Conservation (phyloP, 2,329 filamentous ascomycete species). For the Beauveria sp. region DNA sequence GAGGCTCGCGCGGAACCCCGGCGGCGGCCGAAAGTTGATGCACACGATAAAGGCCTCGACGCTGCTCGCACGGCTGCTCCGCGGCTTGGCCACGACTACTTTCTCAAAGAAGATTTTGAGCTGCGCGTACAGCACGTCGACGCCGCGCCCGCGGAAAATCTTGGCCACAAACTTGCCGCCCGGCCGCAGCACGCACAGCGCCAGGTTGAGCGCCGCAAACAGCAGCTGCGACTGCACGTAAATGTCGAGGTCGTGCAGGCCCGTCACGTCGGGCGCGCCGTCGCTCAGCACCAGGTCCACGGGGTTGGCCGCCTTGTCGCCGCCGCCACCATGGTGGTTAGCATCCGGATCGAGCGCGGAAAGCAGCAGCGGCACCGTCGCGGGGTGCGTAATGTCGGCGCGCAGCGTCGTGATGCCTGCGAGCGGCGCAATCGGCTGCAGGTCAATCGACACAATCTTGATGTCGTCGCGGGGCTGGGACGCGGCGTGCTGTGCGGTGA, state of each 20-base stretch:
- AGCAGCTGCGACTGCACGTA: slow-evolving; percentile 95
- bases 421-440: slow-evolving; percentile 91
- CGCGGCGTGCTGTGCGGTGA: slow-evolving; percentile 19
- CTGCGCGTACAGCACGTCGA: slow-evolving; percentile 92
- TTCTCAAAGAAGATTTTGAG: slow-evolving; percentile 81
- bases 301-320: slow-evolving; percentile 55
- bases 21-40: slow-evolving; percentile 75
- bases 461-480: slow-evolving; percentile 56
- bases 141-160: slow-evolving; percentile 90
- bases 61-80: slow-evolving; percentile 91
- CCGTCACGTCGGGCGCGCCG: slow-evolving; percentile 92
- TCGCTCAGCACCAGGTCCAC: slow-evolving; percentile 95
- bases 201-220: slow-evolving; percentile 87
- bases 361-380: slow-evolving; percentile 83
- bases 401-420: slow-evolving; percentile 87
- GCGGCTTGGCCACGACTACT: slow-evolving; percentile 86
- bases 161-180: slow-evolving; percentile 97
- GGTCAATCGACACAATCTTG: slow-evolving; percentile 90
- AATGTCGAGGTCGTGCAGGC: slow-evolving; percentile 93
- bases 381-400: slow-evolving; percentile 95
- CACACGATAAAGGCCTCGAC: slow-evolving; percentile 97
- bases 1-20: slow-evolving; percentile 66
- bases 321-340: slow-evolving; percentile 22
- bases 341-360: slow-evolving; percentile 72
- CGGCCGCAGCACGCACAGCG: slow-evolving; percentile 82